Conservation (phyloP, 345 rosid genomes). For the Murraya koenigii region DNA sequence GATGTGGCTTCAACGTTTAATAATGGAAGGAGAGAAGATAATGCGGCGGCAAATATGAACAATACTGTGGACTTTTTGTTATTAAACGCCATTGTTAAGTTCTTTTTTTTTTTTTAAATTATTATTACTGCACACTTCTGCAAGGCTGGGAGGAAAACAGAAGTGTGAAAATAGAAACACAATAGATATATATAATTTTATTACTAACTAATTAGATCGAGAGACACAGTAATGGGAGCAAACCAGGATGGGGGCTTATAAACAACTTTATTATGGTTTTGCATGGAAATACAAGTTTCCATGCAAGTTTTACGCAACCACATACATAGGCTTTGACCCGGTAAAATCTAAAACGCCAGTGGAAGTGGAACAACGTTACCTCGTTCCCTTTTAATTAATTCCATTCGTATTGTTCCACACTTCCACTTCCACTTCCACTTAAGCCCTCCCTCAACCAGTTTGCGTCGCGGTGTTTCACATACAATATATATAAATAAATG, state of each 20-base stretch:
- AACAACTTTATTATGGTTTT: too few species aligned
- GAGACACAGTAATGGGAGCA: neutral
- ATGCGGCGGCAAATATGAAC: slow-evolving; percentile 14
- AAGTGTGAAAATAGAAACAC: neutral
- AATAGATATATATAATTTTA: neutral
- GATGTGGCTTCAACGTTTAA: neutral
- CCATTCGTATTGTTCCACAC: too few species aligned
- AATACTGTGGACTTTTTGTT: slow-evolving; percentile 18
- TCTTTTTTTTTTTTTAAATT: too few species aligned
- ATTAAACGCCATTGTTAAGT: slow-evolving; percentile 16
- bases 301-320: neutral
- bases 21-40: slow-evolving; percentile 8
- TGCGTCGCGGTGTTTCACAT: too few species aligned
- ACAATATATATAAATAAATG: too few species aligned
- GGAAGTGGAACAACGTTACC: neutral
- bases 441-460: too few species aligned
- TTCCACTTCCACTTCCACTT: too few species aligned
- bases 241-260: neutral
- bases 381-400: too few species aligned
- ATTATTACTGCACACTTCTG: neutral
- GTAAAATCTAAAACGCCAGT: neutral
- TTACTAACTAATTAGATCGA: neutral
- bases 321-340: neutral
- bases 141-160: neutral
- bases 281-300: neutral